Evolutionary conservation across 352 stramenopile species (phyloP).

Genomic region (Thalassiosira mediterranea): DNA sequence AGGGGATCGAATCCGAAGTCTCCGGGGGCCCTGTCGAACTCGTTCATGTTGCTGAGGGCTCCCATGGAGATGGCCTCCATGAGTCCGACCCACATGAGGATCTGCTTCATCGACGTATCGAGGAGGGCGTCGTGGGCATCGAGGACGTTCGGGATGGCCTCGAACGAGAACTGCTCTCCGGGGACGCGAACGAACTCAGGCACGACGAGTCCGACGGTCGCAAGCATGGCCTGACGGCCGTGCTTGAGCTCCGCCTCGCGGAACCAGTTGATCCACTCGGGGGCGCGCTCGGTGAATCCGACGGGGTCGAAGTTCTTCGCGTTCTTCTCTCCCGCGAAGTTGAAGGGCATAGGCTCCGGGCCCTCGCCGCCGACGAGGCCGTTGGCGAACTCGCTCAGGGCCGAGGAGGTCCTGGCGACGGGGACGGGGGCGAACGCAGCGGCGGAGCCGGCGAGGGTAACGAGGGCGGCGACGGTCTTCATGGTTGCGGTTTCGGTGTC

Average conservation of each 20-base stretch:
- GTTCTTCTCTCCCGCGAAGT: conserved; percentile 24
- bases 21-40: conserved; percentile 69
- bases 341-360: conserved; percentile 65
- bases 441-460: conserved; percentile 39
- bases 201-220: conserved; percentile 75
- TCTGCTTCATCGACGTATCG: conserved; percentile 75
- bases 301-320: conserved; percentile 65
- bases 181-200: conserved; percentile 79
- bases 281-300: conserved; percentile 48
- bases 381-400: conserved; percentile 53
- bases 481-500: conserved; percentile 33
- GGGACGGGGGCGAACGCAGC: conserved; percentile 55
- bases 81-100: conserved; percentile 76
- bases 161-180: conserved; percentile 75
- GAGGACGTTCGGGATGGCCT: conserved; percentile 73
- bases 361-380: conserved; percentile 68
- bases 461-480: conserved; percentile 54
- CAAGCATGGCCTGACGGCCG: conserved; percentile 83
- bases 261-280: conserved; percentile 74
- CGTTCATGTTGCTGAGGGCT: conserved; percentile 66
- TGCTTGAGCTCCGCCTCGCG: conserved; percentile 84
- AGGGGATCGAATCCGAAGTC: conserved; percentile 74
- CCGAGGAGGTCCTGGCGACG: conserved; percentile 1
- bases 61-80: conserved; percentile 54
- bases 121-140: conserved; percentile 76